phyloP scores from a whole-genome alignment of 495 filamentous ascomycete genomes.

The Lasiosphaeria ovina region DNA sequence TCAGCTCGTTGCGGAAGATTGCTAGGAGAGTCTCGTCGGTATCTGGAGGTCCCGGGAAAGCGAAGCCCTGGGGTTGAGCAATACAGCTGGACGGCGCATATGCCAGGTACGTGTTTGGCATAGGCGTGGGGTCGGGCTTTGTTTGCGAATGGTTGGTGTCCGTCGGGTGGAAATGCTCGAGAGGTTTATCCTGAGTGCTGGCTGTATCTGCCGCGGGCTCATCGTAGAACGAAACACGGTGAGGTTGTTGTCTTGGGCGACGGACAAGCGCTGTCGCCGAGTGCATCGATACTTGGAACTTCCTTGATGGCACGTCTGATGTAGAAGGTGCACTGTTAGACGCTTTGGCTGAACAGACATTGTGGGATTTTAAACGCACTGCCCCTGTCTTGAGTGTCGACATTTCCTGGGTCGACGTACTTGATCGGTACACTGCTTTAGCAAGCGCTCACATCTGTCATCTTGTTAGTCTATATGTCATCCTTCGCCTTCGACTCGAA shows the following conservation, averaged over 20 bases:
- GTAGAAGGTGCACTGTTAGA: too few species aligned
- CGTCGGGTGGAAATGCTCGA: background rate
- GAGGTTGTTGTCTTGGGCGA: too few species aligned
- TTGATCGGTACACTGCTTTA: constrained; percentile 12
- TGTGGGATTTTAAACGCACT: background rate
- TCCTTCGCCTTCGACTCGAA: too few species aligned
- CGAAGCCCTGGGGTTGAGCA: constrained; percentile 9
- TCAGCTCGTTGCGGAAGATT: constrained; percentile 33
- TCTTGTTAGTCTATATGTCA: too few species aligned
- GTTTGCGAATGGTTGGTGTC: background rate
- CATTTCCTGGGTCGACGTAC: constrained; percentile 9
- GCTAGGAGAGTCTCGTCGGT: constrained; percentile 36
- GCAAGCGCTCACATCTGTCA: constrained; percentile 7
- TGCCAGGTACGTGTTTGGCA: constrained; percentile 23
- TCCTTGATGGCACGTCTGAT: too few species aligned
- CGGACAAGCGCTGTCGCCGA: too few species aligned
- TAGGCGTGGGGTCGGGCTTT: background rate
- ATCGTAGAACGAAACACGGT: too few species aligned
- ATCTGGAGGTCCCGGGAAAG: constrained; percentile 25
- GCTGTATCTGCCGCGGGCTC: too few species aligned
- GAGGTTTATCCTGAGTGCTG: too few species aligned
- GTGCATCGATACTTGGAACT: too few species aligned
- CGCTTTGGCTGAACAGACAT: background rate
- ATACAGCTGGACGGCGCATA: background rate
- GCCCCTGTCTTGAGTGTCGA: background rate